A percentile compares a stretch with the other conserved stretches of the same genome.
Conservation (phyloP, 2,329 filamentous ascomycete species). For the Hymenoscyphus repandus region DNA sequence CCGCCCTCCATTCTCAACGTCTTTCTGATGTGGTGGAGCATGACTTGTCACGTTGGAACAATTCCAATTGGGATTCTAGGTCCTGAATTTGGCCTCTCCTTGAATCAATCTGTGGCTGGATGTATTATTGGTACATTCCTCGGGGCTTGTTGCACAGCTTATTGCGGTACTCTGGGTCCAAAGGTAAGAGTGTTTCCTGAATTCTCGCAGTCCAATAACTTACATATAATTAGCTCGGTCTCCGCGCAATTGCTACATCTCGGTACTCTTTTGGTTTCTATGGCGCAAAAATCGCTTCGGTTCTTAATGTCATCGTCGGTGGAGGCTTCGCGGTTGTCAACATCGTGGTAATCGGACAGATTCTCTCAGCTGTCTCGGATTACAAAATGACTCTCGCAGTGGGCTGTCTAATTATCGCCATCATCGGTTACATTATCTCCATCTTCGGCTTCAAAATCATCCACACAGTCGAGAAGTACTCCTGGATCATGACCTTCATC, state of each 20-base stretch:
- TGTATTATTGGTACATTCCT: constrained; percentile 37
- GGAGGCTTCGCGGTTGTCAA: constrained; percentile 38
- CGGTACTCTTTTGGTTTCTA: constrained; percentile 47
- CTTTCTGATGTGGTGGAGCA: constrained; percentile 40
- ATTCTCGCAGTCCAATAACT: not conserved
- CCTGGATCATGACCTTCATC: constrained; percentile 43
- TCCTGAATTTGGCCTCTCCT: constrained; percentile 41
- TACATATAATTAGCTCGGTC: constrained; percentile 24
- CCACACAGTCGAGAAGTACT: constrained; percentile 43
- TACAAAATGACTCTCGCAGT: constrained; percentile 39
- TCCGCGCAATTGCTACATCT: constrained; percentile 40
- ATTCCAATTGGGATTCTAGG: constrained; percentile 40
- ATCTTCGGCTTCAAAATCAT: constrained; percentile 37
- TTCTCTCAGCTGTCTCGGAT: constrained; percentile 28
- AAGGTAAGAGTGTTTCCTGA: constrained; percentile 26
- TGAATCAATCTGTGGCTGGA: constrained; percentile 38
- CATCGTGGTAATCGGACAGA: constrained; percentile 39
- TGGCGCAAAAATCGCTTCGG: constrained; percentile 42
- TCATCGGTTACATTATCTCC: constrained; percentile 27
- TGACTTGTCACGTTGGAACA: constrained; percentile 37
- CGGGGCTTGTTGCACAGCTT: constrained; percentile 37
- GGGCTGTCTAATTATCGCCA: constrained; percentile 27
- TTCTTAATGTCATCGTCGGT: constrained; percentile 42
- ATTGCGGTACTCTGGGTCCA: constrained; percentile 38
- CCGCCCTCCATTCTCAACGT: constrained; percentile 38